Conservation (phyloP, 2,329 filamentous ascomycete species). For the Tolypocladium pustulatum region DNA sequence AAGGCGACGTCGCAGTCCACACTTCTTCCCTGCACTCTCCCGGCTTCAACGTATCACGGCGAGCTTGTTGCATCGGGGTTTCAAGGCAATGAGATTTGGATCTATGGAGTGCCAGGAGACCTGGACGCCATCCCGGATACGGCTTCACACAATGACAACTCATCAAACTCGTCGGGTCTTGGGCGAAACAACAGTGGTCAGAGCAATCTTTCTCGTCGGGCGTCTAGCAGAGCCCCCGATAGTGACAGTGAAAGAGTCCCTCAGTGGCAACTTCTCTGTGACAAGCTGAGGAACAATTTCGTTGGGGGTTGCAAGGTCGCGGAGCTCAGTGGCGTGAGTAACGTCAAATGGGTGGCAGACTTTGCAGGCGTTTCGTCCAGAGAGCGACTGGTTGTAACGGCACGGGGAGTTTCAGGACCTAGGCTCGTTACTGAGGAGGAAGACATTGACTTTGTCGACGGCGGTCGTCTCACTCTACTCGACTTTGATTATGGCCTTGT, state of each 20-base stretch:
- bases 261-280: constrained; percentile 59
- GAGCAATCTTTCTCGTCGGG: constrained; percentile 18
- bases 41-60: constrained; percentile 57
- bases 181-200: constrained; percentile 19
- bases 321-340: constrained; percentile 55
- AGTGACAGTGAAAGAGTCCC: constrained; percentile 33
- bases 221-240: constrained; percentile 19
- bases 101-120: constrained; percentile 69
- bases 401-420: constrained; percentile 54
- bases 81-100: constrained; percentile 60
- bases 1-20: constrained; percentile 41
- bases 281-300: constrained; percentile 60
- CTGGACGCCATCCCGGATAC: constrained; percentile 50
- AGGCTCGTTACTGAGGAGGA: constrained; percentile 56
- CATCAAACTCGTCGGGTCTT: constrained; percentile 10
- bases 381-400: constrained; percentile 58
- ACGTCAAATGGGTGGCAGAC: constrained; percentile 60
- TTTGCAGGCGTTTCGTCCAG: constrained; percentile 35
- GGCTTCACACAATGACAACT: constrained; percentile 11
- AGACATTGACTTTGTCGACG: constrained; percentile 65
- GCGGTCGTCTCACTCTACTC: constrained; percentile 60
- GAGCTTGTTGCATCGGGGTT: constrained; percentile 68
- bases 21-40: constrained; percentile 56
- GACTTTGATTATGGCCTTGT: constrained; percentile 58
- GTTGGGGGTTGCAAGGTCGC: constrained; percentile 56